Percentiles rank a stretch among this genome's conserved stretches.
These are phyloP conservation scores for Populus davidiana DNA, from an alignment of 345 rosid genomes.

Conservation along the genomic window DNA sequence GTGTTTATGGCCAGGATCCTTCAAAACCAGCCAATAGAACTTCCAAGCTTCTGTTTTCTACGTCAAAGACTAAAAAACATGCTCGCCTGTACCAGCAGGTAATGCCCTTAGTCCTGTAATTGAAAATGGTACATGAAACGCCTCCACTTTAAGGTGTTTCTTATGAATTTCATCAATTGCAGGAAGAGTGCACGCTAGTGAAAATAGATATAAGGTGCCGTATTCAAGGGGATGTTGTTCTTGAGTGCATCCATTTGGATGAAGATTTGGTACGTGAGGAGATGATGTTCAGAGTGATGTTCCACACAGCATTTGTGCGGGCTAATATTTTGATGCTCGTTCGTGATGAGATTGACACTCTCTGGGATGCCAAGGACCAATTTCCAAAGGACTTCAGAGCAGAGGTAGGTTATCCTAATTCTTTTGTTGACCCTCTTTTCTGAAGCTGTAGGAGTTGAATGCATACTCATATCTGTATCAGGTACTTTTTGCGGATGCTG, in stretches of 20 bases:
- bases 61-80: constrained; percentile 58
- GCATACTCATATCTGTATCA: constrained; percentile 67
- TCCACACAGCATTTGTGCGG: constrained; percentile 90
- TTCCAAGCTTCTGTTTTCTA: constrained; percentile 80
- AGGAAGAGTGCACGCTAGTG: constrained; percentile 79
- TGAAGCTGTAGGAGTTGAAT: constrained; percentile 62
- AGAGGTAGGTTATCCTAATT: constrained; percentile 63
- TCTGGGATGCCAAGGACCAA: constrained; percentile 87
- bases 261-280: constrained; percentile 67
- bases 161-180: constrained; percentile 38
- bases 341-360: constrained; percentile 77
- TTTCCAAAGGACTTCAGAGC: constrained; percentile 77
- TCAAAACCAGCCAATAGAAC: constrained; percentile 68
- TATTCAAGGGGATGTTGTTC: constrained; percentile 91
- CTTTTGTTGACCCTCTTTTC: constrained; percentile 20
- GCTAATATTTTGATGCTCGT: constrained; percentile 62
- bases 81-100: constrained; percentile 70
- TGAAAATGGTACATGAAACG: constrained; percentile 18
- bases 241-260: constrained; percentile 83
- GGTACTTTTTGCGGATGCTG: constrained; percentile 84
- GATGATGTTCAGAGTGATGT: constrained; percentile 82
- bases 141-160: constrained; percentile 12
- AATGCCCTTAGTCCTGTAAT: constrained; percentile 16
- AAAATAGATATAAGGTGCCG: constrained; percentile 79
- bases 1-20: constrained; percentile 86